Conservation (phyloP, 306 rosid genomes). For the Styphnolobium japonicum region DNA sequence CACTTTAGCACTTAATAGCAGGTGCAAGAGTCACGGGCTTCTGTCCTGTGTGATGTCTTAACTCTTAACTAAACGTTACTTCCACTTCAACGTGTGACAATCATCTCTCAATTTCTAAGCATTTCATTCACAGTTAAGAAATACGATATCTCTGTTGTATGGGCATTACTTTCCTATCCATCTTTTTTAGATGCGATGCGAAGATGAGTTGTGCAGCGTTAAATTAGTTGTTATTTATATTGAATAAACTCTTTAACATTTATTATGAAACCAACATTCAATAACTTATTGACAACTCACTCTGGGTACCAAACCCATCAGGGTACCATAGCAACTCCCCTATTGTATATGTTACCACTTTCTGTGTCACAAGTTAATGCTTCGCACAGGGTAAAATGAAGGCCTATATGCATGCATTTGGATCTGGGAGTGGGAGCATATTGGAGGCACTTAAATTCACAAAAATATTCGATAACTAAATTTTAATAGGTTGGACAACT, state of each 20-base stretch:
- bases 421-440: not conserved
- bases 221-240: too few species aligned
- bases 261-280: too few species aligned
- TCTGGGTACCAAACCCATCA: too few species aligned
- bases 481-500: slow-evolving; percentile 1
- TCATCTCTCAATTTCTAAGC: not conserved
- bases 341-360: not conserved
- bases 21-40: not conserved
- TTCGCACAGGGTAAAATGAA: not conserved
- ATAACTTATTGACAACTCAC: too few species aligned
- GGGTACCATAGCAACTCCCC: too few species aligned
- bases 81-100: not conserved
- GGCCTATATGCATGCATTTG: slow-evolving; percentile 19
- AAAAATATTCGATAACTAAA: not conserved
- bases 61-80: slow-evolving; percentile 2
- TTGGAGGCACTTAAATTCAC: slow-evolving; percentile 6
- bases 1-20: not conserved
- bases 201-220: too few species aligned
- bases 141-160: not conserved
- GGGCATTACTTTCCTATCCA: too few species aligned
- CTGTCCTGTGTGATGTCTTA: not conserved
- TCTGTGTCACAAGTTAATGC: slow-evolving; percentile 2
- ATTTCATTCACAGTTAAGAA: slow-evolving; percentile 7
- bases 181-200: too few species aligned
- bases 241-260: too few species aligned